Evolutionary conservation across 2,329 filamentous ascomycete genomes (phyloP).

Genomic region (Fusarium veterinarium): DNA sequence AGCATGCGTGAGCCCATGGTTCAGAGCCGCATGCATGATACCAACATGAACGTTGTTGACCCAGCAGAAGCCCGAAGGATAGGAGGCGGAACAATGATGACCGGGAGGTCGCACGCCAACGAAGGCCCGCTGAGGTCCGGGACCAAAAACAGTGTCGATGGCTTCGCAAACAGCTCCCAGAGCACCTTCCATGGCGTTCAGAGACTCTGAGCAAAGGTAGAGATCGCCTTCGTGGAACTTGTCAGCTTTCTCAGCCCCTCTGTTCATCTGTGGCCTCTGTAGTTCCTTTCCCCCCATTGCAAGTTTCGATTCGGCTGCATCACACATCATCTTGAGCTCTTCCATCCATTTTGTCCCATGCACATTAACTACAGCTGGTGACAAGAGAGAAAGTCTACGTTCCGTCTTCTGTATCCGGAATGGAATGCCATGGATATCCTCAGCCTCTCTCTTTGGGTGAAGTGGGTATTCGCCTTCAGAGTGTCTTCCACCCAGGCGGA

Average conservation of each 20-base stretch:
- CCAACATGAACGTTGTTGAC: conserved; percentile 98
- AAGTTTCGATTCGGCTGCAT: conserved; percentile 80
- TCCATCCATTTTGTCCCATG: conserved; percentile 95
- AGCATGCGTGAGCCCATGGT: conserved; percentile 89
- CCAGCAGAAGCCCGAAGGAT: conserved; percentile 98
- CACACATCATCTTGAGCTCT: conserved; percentile 87
- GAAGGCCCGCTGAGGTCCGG: conserved; percentile 80
- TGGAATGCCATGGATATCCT: conserved; percentile 70
- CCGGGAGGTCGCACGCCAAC: conserved; percentile 93
- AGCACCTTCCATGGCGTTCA: conserved; percentile 89
- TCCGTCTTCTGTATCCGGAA: conserved; percentile 88
- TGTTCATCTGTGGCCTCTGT: conserved; percentile 72
- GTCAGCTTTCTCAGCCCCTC: conserved; percentile 59
- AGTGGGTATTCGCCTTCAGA: conserved; percentile 75
- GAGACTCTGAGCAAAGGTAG: conserved; percentile 87
- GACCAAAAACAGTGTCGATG: conserved; percentile 82
- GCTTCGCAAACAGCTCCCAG: conserved; percentile 94
- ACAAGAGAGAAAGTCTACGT: conserved; percentile 76
- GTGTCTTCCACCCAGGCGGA: conserved; percentile 86
- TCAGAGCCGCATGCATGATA: conserved; percentile 87
- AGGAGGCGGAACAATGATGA: conserved; percentile 91
- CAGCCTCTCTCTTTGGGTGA: conserved; percentile 69
- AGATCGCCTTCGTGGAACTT: conserved; percentile 89
- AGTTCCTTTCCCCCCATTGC: conserved; percentile 83
- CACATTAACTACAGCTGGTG: conserved; percentile 86